A percentile compares a stretch with the other conserved stretches of the same genome.
These are phyloP conservation scores for Apophysomyces elegans DNA, from an alignment of 371 early-diverging fungal species.

Conservation along the genomic window DNA sequence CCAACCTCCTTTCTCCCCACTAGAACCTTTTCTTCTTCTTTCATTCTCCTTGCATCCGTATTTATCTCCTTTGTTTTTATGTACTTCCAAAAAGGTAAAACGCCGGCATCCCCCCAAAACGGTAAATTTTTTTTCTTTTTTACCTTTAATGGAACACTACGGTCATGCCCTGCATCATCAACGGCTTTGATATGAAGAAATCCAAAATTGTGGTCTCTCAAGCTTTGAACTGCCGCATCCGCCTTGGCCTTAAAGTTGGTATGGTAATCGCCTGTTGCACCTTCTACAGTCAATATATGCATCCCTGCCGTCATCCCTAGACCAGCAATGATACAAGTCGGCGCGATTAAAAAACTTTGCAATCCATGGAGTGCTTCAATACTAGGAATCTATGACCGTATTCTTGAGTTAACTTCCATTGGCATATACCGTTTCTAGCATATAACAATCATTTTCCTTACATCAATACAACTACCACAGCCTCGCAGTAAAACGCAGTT, in stretches of 20 bases:
- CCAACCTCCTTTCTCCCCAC: no score
- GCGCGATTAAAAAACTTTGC: conserved; percentile 56
- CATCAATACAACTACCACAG: conserved; percentile 48
- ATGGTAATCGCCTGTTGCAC: conserved; percentile 59
- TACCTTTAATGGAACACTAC: conserved; percentile 40
- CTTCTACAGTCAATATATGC: conserved; percentile 45
- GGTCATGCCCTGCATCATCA: conserved; percentile 60
- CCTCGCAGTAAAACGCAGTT: conserved; percentile 56
- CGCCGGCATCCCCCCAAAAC: not conserved
- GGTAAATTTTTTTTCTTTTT: not conserved
- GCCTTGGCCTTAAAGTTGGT: conserved; percentile 53
- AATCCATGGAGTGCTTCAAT: conserved; percentile 45
- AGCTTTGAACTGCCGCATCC: conserved; percentile 25
- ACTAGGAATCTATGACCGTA: conserved; percentile 36
- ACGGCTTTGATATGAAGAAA: conserved; percentile 62
- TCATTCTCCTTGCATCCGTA: not conserved
- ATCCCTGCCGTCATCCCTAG: conserved; percentile 53
- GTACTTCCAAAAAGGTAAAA: not conserved
- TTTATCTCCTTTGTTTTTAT: not conserved
- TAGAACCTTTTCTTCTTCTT: no score
- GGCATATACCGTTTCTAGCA: not conserved
- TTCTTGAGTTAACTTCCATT: not conserved
- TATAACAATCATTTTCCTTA: conserved; percentile 5
- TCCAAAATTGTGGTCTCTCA: conserved; percentile 47
- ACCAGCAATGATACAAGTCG: conserved; percentile 63